These are phyloP conservation scores for Cicer arietinum DNA, from an alignment of 306 rosid species.

Conservation along the genomic window DNA sequence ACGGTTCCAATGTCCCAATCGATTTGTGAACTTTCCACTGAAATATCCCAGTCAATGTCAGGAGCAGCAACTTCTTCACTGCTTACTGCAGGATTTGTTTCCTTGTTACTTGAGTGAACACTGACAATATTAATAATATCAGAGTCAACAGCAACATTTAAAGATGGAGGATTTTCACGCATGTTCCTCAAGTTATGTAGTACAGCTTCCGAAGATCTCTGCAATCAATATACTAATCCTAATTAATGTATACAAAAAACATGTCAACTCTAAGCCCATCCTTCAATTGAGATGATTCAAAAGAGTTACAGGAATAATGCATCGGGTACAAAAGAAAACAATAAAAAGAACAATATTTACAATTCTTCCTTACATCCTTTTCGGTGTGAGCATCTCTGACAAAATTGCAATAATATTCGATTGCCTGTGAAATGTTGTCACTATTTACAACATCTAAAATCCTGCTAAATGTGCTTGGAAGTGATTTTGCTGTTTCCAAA, in stretches of 20 bases:
- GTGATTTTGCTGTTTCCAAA: constrained; percentile 85
- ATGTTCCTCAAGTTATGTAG: constrained; percentile 65
- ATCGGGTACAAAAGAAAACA: constrained; percentile 33
- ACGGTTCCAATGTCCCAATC: constrained; percentile 88
- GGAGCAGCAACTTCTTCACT: constrained; percentile 51
- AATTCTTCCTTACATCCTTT: constrained; percentile 70
- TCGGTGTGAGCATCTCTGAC: constrained; percentile 84
- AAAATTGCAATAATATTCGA: constrained; percentile 84
- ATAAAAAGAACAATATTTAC: constrained; percentile 12
- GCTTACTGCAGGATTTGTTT: constrained; percentile 44
- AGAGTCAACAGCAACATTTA: constrained; percentile 71
- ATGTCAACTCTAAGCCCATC: constrained; percentile 34
- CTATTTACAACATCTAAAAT: constrained; percentile 74
- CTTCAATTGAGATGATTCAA: background rate
- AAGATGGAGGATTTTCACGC: constrained; percentile 71
- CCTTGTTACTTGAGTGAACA: constrained; percentile 55
- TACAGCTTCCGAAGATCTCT: constrained; percentile 57
- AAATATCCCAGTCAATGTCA: constrained; percentile 92
- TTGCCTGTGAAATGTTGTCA: constrained; percentile 68
- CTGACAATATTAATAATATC: constrained; percentile 58
- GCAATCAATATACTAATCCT: constrained; percentile 45
- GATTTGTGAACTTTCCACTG: constrained; percentile 78
- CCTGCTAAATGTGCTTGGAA: constrained; percentile 74
- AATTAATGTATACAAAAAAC: constrained; percentile 40
- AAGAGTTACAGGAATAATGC: constrained; percentile 28